Evolutionary conservation across 2,329 filamentous ascomycete genomes (phyloP).

Genomic region (Lasiodiplodia gonubiensis): DNA sequence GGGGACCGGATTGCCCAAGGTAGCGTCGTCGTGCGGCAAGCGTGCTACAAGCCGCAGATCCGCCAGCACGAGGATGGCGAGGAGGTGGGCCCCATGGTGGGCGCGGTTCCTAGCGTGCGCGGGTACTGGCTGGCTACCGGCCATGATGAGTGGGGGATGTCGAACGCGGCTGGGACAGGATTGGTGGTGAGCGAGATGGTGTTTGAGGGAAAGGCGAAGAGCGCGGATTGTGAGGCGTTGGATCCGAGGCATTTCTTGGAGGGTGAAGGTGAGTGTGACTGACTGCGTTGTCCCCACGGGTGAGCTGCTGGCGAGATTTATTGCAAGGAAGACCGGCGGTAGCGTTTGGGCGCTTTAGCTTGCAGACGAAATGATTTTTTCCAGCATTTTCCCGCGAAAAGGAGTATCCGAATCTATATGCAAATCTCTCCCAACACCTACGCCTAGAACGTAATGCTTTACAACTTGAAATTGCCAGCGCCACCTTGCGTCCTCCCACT

Average conservation of each 20-base stretch:
- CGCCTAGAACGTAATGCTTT: background rate
- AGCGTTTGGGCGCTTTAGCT: background rate
- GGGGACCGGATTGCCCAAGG: background rate
- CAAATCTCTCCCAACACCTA: background rate
- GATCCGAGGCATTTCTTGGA: constrained; percentile 10
- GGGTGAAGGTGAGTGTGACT: background rate
- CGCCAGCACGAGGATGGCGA: constrained; percentile 19
- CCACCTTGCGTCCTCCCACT: constrained; percentile 37
- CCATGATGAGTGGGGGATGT: constrained; percentile 28
- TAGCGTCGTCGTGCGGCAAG: background rate
- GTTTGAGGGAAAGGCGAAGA: constrained; percentile 22
- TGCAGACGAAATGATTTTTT: background rate
- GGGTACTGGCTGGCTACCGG: constrained; percentile 18
- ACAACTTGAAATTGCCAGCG: constrained; percentile 44
- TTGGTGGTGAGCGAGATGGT: constrained; percentile 26
- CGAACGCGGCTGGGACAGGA: constrained; percentile 25
- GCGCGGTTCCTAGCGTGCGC: background rate
- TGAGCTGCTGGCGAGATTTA: background rate
- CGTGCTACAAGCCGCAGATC: constrained; percentile 21
- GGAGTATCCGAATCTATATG: background rate
- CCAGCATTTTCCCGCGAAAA: background rate
- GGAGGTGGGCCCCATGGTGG: constrained; percentile 14
- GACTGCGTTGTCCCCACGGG: no score
- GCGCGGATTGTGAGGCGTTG: constrained; percentile 18
- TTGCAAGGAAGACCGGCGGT: background rate